Conservation (phyloP, 2,329 filamentous ascomycete genomes). For the Diaporthe ilicicola region DNA sequence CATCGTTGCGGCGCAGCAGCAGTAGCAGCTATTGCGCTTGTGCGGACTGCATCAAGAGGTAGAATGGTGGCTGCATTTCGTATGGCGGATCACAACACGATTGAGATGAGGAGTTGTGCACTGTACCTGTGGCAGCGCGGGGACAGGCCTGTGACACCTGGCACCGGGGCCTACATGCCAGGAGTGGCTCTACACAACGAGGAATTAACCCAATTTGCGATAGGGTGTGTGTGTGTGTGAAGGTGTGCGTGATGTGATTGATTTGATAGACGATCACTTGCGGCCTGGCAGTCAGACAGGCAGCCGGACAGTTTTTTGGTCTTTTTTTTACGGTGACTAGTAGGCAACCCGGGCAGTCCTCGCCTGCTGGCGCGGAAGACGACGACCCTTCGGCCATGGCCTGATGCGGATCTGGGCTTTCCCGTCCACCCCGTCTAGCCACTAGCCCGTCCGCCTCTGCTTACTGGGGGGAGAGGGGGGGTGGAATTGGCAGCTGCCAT, state of each 20-base stretch:
- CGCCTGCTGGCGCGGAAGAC: not conserved
- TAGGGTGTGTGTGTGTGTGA: not conserved
- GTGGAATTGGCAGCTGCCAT: conserved; percentile 11
- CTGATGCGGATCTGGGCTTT: conserved; percentile 22
- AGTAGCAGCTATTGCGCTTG: not conserved
- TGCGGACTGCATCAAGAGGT: not conserved
- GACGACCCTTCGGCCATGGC: not conserved
- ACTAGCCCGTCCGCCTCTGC: not conserved
- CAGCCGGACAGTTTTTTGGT: not conserved
- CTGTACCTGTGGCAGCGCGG: not conserved
- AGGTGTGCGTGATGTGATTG: conserved; percentile 6
- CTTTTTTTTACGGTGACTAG: not conserved
- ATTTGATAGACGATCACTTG: conserved; percentile 3
- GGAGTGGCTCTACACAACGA: not conserved
- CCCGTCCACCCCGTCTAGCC: not conserved
- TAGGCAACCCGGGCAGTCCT: not conserved
- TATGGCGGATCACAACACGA: conserved; percentile 2
- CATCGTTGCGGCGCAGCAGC: not conserved
- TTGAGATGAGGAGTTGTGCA: not conserved
- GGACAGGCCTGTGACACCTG: not conserved
- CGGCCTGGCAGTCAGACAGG: not conserved
- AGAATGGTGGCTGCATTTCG: not conserved
- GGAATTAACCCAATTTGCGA: conserved; percentile 1
- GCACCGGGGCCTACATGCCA: no score
- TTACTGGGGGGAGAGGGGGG: not conserved